Evolutionary conservation across 2,329 filamentous ascomycete genomes (phyloP).

Genomic region (Teratosphaeria zuluensis): DNA sequence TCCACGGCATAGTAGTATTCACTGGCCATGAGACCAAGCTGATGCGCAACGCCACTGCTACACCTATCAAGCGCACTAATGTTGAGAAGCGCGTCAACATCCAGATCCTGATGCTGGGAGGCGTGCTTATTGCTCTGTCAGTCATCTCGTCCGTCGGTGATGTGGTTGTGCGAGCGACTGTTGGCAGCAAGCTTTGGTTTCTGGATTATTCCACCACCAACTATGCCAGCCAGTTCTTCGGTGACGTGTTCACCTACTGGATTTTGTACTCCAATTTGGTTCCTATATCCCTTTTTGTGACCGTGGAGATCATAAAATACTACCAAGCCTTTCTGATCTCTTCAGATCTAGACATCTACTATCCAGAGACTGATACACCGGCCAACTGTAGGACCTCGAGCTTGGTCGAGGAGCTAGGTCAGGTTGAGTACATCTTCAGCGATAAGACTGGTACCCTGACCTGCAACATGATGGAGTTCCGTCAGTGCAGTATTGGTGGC

Average conservation of each 20-base stretch:
- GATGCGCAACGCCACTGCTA: conserved; percentile 95
- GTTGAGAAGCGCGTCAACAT: conserved; percentile 90
- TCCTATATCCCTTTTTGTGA: conserved; percentile 95
- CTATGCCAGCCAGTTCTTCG: conserved; percentile 73
- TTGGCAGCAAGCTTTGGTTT: conserved; percentile 57
- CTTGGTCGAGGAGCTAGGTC: conserved; percentile 90
- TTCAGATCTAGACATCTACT: conserved; percentile 95
- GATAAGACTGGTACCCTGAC: conserved; percentile 96
- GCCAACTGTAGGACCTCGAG: conserved; percentile 94
- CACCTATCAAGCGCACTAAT: conserved; percentile 94
- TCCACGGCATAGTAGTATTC: conserved; percentile 92
- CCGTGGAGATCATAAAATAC: conserved; percentile 95
- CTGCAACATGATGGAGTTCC: conserved; percentile 99
- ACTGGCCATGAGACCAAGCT: conserved; percentile 97
- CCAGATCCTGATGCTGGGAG: conserved; percentile 82
- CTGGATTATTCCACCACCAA: conserved; percentile 57
- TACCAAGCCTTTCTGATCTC: conserved; percentile 97
- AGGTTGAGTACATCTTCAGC: conserved; percentile 97
- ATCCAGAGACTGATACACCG: conserved; percentile 88
- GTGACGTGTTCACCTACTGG: conserved; percentile 97
- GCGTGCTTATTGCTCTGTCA: conserved; percentile 73
- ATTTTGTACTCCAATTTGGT: conserved; percentile 94
- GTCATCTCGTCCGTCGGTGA: conserved; percentile 88
- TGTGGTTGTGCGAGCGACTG: conserved; percentile 62
- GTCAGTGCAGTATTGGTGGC: conserved; percentile 84